A percentile compares a stretch with the other conserved stretches of the same genome.
These are phyloP conservation scores for Chaetoceros tenuissimus DNA, from an alignment of 108 stramenopile genomes.

Conservation along the genomic window DNA sequence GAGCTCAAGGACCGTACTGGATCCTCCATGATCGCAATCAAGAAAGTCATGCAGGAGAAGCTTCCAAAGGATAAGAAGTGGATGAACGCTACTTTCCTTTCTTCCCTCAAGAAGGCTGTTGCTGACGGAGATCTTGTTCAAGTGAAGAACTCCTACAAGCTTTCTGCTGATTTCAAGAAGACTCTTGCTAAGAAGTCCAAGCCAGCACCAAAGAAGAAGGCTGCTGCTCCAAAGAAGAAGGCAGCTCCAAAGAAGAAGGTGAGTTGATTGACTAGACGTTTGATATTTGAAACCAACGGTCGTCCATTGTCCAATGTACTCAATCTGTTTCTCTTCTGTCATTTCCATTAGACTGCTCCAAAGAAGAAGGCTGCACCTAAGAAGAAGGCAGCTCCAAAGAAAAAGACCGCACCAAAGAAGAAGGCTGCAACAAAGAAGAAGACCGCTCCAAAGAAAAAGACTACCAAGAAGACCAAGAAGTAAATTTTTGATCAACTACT, in stretches of 20 bases:
- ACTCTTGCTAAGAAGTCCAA: constrained; percentile 27
- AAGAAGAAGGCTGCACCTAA: constrained; percentile 34
- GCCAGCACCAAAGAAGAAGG: too few relatives aligned
- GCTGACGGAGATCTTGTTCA: constrained; percentile 31
- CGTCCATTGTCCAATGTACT: too few relatives aligned
- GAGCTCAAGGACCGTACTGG: constrained; percentile 42
- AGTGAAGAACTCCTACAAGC: constrained; percentile 38
- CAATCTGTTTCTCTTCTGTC: too few relatives aligned
- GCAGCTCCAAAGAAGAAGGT: constrained; percentile 32
- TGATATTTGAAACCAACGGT: too few relatives aligned
- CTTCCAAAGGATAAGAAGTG: constrained; percentile 55
- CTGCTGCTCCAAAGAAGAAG: too few relatives aligned
- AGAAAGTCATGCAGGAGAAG: constrained; percentile 38
- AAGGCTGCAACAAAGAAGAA: constrained; percentile 16
- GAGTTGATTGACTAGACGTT: too few relatives aligned
- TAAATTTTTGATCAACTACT: too few relatives aligned
- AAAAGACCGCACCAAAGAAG: constrained; percentile 34
- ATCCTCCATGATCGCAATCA: constrained; percentile 33
- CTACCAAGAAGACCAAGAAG: too few relatives aligned
- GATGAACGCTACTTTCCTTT: constrained; percentile 43
- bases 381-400: constrained; percentile 22
- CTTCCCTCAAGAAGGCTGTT: constrained; percentile 25
- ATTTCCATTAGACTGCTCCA: too few relatives aligned
- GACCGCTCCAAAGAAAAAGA: too few relatives aligned
- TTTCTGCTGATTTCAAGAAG: constrained; percentile 46